phyloP scores from a whole-genome alignment of 169 alveolate species.

The Miamiensis avidus region DNA sequence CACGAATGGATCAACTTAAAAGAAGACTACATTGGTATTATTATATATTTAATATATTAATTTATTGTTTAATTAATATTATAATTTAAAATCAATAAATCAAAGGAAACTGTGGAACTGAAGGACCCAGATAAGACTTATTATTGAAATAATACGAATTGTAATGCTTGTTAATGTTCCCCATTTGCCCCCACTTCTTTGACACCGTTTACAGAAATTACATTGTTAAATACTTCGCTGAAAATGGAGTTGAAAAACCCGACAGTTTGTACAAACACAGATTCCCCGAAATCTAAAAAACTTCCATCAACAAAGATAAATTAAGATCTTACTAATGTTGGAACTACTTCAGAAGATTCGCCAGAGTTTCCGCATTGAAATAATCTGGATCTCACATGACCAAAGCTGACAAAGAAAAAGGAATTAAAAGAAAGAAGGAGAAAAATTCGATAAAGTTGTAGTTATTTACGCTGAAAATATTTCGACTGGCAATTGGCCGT shows the following conservation, averaged over 20 bases:
- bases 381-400: not conserved
- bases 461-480: slow-evolving; percentile 67
- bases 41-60: slow-evolving; percentile 51
- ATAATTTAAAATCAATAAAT: too few relatives aligned
- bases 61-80: slow-evolving; percentile 9
- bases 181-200: slow-evolving; percentile 83
- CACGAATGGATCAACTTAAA: slow-evolving; percentile 62
- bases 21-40: slow-evolving; percentile 68
- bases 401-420: slow-evolving; percentile 1
- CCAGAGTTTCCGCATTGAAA: slow-evolving; percentile 62
- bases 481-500: slow-evolving; percentile 70
- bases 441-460: slow-evolving; percentile 52
- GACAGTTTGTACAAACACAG: slow-evolving; percentile 50
- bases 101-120: slow-evolving; percentile 11
- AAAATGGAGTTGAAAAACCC: slow-evolving; percentile 32
- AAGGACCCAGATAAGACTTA: slow-evolving; percentile 53
- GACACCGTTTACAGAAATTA: slow-evolving; percentile 64
- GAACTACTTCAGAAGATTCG: slow-evolving; percentile 48
- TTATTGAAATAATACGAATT: slow-evolving; percentile 60
- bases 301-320: slow-evolving; percentile 45
- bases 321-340: slow-evolving; percentile 62
- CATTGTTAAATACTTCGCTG: slow-evolving; percentile 50
- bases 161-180: slow-evolving; percentile 61
- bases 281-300: slow-evolving; percentile 59
- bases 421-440: slow-evolving; percentile 45